phyloP scores from a whole-genome alignment of 257 asterid genomes.

The Nicotiana otophora region DNA sequence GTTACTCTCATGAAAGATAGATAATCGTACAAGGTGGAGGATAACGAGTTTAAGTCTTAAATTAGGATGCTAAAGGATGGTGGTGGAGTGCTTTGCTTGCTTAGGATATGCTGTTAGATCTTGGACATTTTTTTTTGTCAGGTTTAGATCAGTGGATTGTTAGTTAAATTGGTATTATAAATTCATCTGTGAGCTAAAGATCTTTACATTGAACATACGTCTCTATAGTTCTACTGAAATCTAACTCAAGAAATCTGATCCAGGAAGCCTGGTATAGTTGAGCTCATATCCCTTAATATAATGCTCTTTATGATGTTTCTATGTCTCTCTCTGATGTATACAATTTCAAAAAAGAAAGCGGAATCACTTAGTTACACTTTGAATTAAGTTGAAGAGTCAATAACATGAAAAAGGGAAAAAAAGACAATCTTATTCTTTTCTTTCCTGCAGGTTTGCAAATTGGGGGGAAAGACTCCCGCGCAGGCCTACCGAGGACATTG shows the following conservation, averaged over 20 bases:
- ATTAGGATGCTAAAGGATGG: not conserved
- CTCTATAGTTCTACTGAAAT: not conserved
- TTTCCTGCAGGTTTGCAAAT: slow-evolving; percentile 58
- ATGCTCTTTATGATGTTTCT: not conserved
- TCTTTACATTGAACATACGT: not conserved
- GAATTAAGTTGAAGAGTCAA: not conserved
- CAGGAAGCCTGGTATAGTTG: not conserved
- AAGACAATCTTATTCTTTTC: not conserved
- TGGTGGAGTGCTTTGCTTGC: not conserved
- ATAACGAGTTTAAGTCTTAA: not conserved
- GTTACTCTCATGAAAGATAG: not conserved
- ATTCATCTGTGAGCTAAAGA: not conserved
- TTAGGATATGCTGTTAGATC: not conserved
- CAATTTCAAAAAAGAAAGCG: not conserved
- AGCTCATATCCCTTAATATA: not conserved
- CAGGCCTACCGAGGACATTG: slow-evolving; percentile 84
- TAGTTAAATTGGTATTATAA: not conserved
- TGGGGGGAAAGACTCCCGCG: slow-evolving; percentile 93
- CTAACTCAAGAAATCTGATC: slow-evolving; percentile 1
- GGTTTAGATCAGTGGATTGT: not conserved
- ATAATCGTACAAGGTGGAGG: not conserved
- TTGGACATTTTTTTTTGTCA: not conserved
- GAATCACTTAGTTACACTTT: not conserved
- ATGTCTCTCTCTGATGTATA: not conserved
- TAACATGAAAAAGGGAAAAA: not conserved